Evolutionary conservation across 352 stramenopile species (phyloP), one percentile per base, ranked within the genome.

Genomic region (Phytophthora podocarpi): DNA sequence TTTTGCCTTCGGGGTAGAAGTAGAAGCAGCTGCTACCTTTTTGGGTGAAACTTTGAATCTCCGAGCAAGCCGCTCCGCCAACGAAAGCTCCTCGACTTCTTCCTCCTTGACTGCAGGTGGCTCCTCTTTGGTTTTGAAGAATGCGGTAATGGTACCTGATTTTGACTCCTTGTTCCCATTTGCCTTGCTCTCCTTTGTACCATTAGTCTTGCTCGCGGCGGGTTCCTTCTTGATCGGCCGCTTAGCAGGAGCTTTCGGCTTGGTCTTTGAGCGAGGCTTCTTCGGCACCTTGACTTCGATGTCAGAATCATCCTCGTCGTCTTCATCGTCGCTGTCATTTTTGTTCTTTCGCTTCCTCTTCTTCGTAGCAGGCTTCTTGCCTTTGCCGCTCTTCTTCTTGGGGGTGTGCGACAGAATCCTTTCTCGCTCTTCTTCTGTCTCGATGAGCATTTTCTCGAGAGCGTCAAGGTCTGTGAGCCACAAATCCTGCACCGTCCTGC

Each of bases 401-500:
- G 82, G 74, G 1, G 77, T 82, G 16, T 87, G 83, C 13, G 82
- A 68, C 28, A 87, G 64, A 37, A 90, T 64, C 24, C 62, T 64
- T 21, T 82, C 73, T 4, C 84, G 78, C 23, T 85, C 67, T 24
- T 74, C 68, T 27, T 97, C 85, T 2, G 85, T 80, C 23, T 93
- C 84, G 18, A 67, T 53, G 8, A 97, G 60, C 21, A 89, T 70
- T 27, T 72, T 68, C 26, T 97, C 89, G 5, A 98, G 74, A 13
- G 76, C 84, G 45, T 99, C 92, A 47, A 99, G 73, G 77, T 99
- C 97, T 9, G 75, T 70, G 36, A 95, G 72, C 95, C 96, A 99
- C 28, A 99, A 71, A 55, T 98, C 72, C 53, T 97, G 78, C 18
- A 97, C 73, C n/a, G 85, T 74, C 49, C 74, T 97, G 5, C 74